Conservation (phyloP, 257 asterid species). For the Nicotiana benthamiana region DNA sequence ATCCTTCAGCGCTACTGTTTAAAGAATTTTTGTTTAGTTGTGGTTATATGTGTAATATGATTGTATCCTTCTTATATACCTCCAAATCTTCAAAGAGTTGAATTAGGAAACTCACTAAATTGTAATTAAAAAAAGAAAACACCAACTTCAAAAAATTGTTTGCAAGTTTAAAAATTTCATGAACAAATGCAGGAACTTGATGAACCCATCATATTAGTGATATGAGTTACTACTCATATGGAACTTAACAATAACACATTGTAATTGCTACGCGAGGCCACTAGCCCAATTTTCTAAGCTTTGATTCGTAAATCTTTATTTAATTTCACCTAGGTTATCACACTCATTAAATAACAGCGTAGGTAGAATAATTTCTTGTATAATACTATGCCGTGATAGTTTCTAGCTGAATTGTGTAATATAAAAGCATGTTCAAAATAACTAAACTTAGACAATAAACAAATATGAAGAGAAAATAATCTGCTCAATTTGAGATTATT, state of each 20-base stretch:
- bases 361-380: not conserved
- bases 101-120: no score
- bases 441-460: slow-evolving; percentile 20
- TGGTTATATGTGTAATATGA: no score
- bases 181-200: no score
- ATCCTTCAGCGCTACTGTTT: no score
- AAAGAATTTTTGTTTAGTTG: no score
- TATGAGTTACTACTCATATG: not conserved
- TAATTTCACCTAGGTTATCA: not conserved
- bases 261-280: not conserved
- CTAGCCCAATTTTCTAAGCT: not conserved
- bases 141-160: no score
- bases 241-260: not conserved
- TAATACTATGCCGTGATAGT: not conserved
- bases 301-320: not conserved
- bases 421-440: not conserved
- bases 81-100: no score
- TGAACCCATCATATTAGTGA: no score
- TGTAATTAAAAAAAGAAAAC: no score
- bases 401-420: not conserved
- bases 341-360: not conserved
- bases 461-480: slow-evolving; percentile 12
- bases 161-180: no score
- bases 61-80: no score
- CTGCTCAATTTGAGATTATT: slow-evolving; percentile 16